Evolutionary conservation across 1,284 basidiomycete species (phyloP), one percentile per base, ranked within the genome.

Genomic region (Golubevia sp.): DNA sequence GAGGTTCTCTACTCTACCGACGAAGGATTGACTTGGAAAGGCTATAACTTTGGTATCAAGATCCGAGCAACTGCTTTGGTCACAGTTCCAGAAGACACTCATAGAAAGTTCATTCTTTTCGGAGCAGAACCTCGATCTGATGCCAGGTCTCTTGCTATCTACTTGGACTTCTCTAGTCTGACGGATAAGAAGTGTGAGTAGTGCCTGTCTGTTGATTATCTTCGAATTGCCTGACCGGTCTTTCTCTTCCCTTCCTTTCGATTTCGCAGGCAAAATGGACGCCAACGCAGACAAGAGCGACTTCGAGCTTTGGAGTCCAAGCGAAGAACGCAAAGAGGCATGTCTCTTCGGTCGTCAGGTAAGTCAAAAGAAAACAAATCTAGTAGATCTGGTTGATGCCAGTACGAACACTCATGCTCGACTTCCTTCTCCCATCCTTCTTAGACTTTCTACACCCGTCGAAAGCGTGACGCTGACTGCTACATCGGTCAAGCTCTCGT

Each of bases 241-340:
- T 44, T 44, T 44, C 38, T 44, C 18, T 44, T 44, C 38, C 11
- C 18, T 18, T 8, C 18, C 38, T 8, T 44, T 18, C 18, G 38
- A 13, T 44, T 18, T 44, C 18, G 18, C 18, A 44, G 38, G 38
- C 18, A 8, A 44, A 44, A 44, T 76, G 57, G 66, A 79, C 55
- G 48, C 58, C 1, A 49, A 65, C n/a, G 72, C 73, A 21, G 70
- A 74, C 34, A 26, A 57, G 49, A 74, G 70, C 57, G 81, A 83
- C 62, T 83, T 81, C 62, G 81, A 83, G 65, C 64, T 74, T 15
- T 83, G 79, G 79, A 77, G 74, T 48, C 81, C 81, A 5, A 74
- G 70, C 54, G 76, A 82, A 54, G 67, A 74, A 61, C 68, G 79
- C 1, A 66, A 62, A 13, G 81, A 83, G 60, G 59, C 62, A 44